phyloP scores from a whole-genome alignment of 768 basidiomycete genomes.

The Mycena leptocephala region DNA sequence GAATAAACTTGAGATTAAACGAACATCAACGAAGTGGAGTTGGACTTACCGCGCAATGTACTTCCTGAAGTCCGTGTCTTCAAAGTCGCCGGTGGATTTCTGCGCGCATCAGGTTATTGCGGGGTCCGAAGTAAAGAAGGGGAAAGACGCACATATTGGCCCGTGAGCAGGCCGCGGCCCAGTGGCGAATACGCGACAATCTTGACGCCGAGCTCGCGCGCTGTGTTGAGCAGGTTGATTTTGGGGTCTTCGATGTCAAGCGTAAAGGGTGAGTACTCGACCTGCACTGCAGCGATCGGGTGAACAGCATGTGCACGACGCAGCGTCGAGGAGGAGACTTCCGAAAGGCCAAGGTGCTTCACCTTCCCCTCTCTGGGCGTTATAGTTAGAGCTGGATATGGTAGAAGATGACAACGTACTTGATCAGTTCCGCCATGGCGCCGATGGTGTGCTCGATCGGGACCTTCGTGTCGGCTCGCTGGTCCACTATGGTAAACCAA shows the following conservation, averaged over 20 bases:
- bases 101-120: neutral
- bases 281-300: neutral
- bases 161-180: slow-evolving; percentile 57
- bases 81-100: slow-evolving; percentile 56
- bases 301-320: slow-evolving; percentile 48
- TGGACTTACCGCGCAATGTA: neutral
- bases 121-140: too few species aligned
- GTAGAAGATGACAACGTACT: neutral
- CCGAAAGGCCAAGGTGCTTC: slow-evolving; percentile 55
- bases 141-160: slow-evolving; percentile 47
- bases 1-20: slow-evolving; percentile 47
- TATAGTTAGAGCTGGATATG: too few species aligned
- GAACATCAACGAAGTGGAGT: neutral
- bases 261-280: neutral
- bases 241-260: neutral
- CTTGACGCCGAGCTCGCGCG: slow-evolving; percentile 10
- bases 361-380: slow-evolving; percentile 45
- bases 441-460: slow-evolving; percentile 37
- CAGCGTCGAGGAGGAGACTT: slow-evolving; percentile 48
- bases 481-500: slow-evolving; percentile 29
- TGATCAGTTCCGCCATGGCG: slow-evolving; percentile 26
- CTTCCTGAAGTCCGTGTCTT: neutral
- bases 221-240: neutral
- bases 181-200: slow-evolving; percentile 57
- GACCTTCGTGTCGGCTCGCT: slow-evolving; percentile 23